These are phyloP conservation scores for Aureobasidium uvarum DNA, from an alignment of 2,329 filamentous ascomycete species.

Conservation along the genomic window DNA sequence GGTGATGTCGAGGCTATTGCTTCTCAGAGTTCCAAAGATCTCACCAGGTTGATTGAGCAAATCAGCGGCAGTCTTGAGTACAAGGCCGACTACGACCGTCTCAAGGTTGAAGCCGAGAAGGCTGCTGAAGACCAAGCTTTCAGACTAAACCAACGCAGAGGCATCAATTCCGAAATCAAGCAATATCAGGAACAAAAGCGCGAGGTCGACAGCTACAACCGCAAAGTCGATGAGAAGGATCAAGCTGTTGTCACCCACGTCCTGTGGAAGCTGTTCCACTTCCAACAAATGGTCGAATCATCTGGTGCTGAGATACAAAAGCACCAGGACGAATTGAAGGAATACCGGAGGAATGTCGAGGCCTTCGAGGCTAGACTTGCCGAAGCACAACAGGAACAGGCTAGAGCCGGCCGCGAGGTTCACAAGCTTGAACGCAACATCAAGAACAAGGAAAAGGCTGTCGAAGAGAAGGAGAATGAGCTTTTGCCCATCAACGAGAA, in stretches of 20 bases:
- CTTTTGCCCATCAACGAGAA: constrained; percentile 92
- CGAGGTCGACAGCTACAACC: constrained; percentile 90
- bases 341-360: constrained; percentile 83
- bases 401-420: constrained; percentile 71
- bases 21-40: constrained; percentile 87
- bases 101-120: constrained; percentile 83
- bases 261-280: constrained; percentile 94
- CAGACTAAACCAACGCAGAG: constrained; percentile 82
- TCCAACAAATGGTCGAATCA: constrained; percentile 88
- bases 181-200: constrained; percentile 96
- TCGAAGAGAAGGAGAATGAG: constrained; percentile 81
- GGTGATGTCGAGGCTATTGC: constrained; percentile 97
- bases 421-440: constrained; percentile 81
- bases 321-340: constrained; percentile 92
- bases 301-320: constrained; percentile 87
- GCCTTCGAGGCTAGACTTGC: constrained; percentile 79
- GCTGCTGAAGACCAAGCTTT: constrained; percentile 85
- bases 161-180: constrained; percentile 97
- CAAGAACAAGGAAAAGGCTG: constrained; percentile 77
- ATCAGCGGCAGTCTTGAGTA: constrained; percentile 95
- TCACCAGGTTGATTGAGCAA: constrained; percentile 92
- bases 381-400: constrained; percentile 78
- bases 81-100: constrained; percentile 86
- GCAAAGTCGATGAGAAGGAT: constrained; percentile 86
- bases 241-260: constrained; percentile 89